Base-by-base conservation (phyloP, 306 rosid species). In the Trichosanthes cucumerina region DNA sequence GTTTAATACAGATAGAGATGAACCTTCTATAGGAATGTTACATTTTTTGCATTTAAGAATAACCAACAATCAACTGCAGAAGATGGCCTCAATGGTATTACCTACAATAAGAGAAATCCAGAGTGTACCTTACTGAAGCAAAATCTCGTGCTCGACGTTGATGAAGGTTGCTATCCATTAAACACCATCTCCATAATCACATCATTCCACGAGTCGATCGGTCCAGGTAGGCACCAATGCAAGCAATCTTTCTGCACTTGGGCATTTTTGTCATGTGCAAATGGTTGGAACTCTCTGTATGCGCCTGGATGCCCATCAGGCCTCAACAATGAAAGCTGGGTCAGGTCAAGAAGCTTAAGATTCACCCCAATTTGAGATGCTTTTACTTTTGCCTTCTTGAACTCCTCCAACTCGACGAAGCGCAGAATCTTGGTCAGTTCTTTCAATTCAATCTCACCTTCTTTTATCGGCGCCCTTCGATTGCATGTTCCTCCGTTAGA, bases 251-350 rank as follows among this genome's bases (percentile, higher is more conserved):
- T 91, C 89, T 86, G 97, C 44, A 91, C 88, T 73, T 83, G 82
- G 14, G 84, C 90, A 34, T 88, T 85, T 82, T 85, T 65, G 73
- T 63, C 87, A 14, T 73, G 77, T 5, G 86, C 96, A 81, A 84
- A 96, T 66, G 98, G 99, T 75, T 91, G 89, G 82, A 81, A 96
- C 74, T 85, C 79, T 83, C 99, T 83, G 78, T 88, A 96, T 9
- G 94, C 85, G 34, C 99, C 99, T 53, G 99, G 99, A 89, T 96
- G 99, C 38, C 99, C 98, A 44, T 96, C 99, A 1, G 99, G 99
- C 86, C 99, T 89, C 93, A 89, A 54, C 71, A 82, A 82, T 2
- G 93, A 90, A 57, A 96, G 97, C 1, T 86, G 81, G 49, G 86
- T 80, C 44, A 90, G 71, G 79, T 96, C 99, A 58, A 88, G 87